A percentile compares a stretch with the other conserved stretches of the same genome.
Evolutionary conservation across 1,284 basidiomycete genomes (phyloP).

Genomic region (Bjerkandera adusta): DNA sequence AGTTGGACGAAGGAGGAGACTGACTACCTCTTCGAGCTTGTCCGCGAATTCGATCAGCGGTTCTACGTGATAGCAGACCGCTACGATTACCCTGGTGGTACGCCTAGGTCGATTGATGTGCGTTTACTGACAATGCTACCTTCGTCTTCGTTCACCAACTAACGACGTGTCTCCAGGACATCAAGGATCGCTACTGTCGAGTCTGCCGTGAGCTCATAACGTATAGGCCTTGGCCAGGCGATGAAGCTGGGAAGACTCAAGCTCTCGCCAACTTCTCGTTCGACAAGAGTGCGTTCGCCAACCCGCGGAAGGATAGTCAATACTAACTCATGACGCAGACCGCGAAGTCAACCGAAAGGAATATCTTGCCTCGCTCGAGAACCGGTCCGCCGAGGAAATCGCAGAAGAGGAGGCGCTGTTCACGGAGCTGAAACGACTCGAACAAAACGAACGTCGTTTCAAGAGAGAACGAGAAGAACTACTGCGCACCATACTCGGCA

Average conservation of each 20-base stretch:
- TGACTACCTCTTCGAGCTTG: constrained; percentile 85
- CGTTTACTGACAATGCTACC: constrained; percentile 13
- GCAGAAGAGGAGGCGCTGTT: constrained; percentile 96
- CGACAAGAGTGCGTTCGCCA: constrained; percentile 66
- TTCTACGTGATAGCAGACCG: constrained; percentile 93
- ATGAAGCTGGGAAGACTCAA: constrained; percentile 68
- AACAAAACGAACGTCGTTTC: constrained; percentile 90
- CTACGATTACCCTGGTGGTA: constrained; percentile 69
- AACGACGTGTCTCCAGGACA: constrained; percentile 65
- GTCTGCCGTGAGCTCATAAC: constrained; percentile 89
- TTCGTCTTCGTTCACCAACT: background rate
- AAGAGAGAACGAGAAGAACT: constrained; percentile 90
- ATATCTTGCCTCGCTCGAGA: constrained; percentile 84
- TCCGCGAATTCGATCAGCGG: constrained; percentile 82
- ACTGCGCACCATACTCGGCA: constrained; percentile 78
- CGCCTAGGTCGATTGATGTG: constrained; percentile 69
- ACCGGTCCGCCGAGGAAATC: constrained; percentile 85
- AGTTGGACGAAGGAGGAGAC: constrained; percentile 96
- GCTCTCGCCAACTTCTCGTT: constrained; percentile 75
- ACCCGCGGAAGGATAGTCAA: background rate
- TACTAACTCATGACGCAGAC: constrained; percentile 48
- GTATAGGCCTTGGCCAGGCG: constrained; percentile 79
- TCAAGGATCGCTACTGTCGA: constrained; percentile 94
- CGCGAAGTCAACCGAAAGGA: constrained; percentile 89
- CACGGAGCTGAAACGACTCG: constrained; percentile 90